These are phyloP conservation scores for Solanum clarkiae DNA, from an alignment of 257 asterid genomes.

Conservation along the genomic window DNA sequence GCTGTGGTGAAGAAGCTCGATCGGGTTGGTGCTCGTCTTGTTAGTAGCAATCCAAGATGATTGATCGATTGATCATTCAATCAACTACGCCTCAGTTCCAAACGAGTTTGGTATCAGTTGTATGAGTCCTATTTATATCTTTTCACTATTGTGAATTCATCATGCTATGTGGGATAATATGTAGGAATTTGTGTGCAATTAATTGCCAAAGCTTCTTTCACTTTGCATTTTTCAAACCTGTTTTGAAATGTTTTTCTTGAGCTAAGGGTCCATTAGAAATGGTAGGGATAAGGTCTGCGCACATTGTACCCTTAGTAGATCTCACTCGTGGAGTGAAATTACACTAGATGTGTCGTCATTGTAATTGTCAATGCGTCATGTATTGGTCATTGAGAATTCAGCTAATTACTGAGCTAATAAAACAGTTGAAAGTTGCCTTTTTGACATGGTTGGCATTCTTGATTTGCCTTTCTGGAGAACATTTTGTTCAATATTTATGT, in stretches of 20 bases:
- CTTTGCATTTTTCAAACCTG: neutral
- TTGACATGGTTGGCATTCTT: neutral
- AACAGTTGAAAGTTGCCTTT: neutral
- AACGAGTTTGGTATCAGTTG: neutral
- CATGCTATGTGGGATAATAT: neutral
- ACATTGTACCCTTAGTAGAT: neutral
- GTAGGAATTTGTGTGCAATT: neutral
- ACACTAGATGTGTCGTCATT: neutral
- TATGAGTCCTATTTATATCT: neutral
- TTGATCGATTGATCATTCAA: conserved; percentile 2
- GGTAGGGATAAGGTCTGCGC: neutral
- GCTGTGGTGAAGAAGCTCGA: conserved; percentile 73
- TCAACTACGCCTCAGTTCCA: neutral
- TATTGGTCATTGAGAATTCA: neutral
- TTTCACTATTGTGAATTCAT: neutral
- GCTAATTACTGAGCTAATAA: neutral
- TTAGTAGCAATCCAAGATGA: conserved; percentile 39
- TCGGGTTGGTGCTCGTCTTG: conserved; percentile 76
- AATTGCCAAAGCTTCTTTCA: neutral
- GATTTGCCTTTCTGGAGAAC: neutral
- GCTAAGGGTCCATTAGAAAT: neutral
- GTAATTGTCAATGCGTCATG: neutral
- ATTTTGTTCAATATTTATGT: neutral
- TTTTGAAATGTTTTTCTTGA: neutral
- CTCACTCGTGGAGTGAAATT: neutral